Evolutionary conservation across 2,329 filamentous ascomycete genomes (phyloP).

Genomic region (Trichoderma asperellum): DNA sequence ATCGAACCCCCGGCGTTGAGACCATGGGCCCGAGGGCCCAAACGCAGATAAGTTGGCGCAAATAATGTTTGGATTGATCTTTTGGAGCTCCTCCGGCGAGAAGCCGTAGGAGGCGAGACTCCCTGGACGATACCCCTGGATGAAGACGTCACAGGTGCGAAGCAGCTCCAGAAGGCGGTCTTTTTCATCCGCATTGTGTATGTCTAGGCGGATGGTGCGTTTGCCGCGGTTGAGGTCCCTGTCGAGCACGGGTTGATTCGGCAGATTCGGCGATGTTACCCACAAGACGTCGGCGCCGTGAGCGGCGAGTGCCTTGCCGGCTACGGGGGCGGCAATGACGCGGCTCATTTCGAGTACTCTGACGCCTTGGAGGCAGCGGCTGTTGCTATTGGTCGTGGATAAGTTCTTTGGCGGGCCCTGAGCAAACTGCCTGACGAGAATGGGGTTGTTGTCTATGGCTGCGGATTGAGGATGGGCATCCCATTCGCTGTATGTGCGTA

Average conservation of each 20-base stretch:
- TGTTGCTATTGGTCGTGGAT: neutral
- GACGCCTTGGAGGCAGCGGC: conserved; percentile 56
- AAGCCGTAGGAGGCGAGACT: conserved; percentile 47
- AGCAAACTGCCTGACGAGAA: conserved; percentile 46
- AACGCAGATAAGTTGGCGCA: conserved; percentile 59
- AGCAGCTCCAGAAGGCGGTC: conserved; percentile 59
- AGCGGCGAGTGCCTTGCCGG: conserved; percentile 68
- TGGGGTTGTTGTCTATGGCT: conserved; percentile 51
- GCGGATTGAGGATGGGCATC: conserved; percentile 52
- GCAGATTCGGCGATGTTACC: conserved; percentile 65
- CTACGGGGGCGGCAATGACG: conserved; percentile 71
- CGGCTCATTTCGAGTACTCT: conserved; percentile 73
- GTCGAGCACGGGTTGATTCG: conserved; percentile 68
- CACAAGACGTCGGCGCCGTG: conserved; percentile 74
- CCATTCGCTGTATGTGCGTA: conserved; percentile 57
- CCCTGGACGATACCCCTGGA: conserved; percentile 68
- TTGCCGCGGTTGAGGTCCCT: conserved; percentile 70
- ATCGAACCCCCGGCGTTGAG: conserved; percentile 56
- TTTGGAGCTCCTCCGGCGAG: conserved; percentile 42
- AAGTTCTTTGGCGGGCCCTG: conserved; percentile 24
- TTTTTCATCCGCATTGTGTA: conserved; percentile 54
- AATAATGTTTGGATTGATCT: conserved; percentile 50
- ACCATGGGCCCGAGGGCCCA: conserved; percentile 49
- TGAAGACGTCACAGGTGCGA: conserved; percentile 62
- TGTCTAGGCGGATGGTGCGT: conserved; percentile 63